Evolutionary conservation across 2,329 filamentous ascomycete genomes (phyloP).

Genomic region (Colletotrichum sp.): DNA sequence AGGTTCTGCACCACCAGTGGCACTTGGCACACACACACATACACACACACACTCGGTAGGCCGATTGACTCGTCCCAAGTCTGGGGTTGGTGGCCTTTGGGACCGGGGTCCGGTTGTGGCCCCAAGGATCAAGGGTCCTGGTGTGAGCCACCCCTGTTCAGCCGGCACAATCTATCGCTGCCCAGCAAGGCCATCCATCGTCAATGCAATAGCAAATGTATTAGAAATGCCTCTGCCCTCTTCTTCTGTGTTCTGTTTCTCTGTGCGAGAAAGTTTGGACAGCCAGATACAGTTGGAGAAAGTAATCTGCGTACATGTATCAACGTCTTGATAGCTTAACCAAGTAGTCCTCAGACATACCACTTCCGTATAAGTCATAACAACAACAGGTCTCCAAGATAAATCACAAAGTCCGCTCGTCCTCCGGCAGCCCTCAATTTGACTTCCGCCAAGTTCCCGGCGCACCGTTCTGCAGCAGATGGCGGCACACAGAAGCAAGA

Average conservation of each 20-base stretch:
- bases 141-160: neutral
- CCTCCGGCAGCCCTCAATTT: neutral
- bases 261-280: neutral
- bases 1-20: neutral
- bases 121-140: neutral
- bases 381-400: neutral
- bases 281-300: neutral
- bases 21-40: neutral
- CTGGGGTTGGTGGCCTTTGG: neutral
- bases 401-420: accelerated
- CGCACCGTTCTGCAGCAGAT: neutral
- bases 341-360: neutral
- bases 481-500: neutral
- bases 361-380: neutral
- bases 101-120: neutral
- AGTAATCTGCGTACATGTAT: neutral
- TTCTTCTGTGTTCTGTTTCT: neutral
- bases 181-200: conserved; percentile 11
- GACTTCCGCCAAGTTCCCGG: neutral
- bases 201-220: neutral
- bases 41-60: neutral
- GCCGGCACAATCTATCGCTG: neutral
- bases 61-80: conserved; percentile 13
- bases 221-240: neutral
- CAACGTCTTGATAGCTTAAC: neutral